Conservation (phyloP, 306 rosid genomes). For the Prunus dulcis region DNA sequence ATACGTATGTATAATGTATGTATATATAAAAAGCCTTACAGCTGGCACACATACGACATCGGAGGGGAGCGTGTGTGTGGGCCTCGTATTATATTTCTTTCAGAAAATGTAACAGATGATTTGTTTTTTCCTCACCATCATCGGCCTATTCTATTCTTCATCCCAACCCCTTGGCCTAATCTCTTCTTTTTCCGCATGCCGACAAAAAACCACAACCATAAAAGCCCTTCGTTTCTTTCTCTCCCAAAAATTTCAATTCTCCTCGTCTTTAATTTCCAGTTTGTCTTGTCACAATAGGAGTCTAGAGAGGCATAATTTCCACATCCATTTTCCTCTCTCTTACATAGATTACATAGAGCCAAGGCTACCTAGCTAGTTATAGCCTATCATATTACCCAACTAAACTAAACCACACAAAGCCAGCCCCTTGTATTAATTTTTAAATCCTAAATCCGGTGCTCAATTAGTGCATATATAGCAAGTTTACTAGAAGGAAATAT, state of each 20-base stretch:
- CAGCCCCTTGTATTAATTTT: too few relatives aligned
- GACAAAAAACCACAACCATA: slow-evolving; percentile 2
- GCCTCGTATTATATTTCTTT: not conserved
- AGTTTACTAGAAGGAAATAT: too few relatives aligned
- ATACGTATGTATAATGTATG: too few relatives aligned
- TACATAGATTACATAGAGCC: not conserved
- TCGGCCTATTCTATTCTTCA: not conserved
- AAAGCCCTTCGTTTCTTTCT: not conserved
- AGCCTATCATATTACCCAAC: too few relatives aligned
- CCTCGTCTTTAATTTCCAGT: not conserved
- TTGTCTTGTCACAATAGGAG: not conserved
- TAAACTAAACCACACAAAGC: not conserved
- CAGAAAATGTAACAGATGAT: not conserved
- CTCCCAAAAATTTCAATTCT: not conserved
- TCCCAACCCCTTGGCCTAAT: not conserved
- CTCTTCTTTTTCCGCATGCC: slow-evolving; percentile 1
- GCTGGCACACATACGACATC: not conserved
- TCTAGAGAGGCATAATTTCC: not conserved
- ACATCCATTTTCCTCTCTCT: not conserved
- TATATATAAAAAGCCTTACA: too few relatives aligned
- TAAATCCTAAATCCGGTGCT: too few relatives aligned
- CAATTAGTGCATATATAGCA: too few relatives aligned
- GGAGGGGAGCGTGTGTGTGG: not conserved
- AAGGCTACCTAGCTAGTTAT: too few relatives aligned
- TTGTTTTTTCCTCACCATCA: not conserved